phyloP scores from a whole-genome alignment of 495 filamentous ascomycete species.

The Penicillium verhagenii region DNA sequence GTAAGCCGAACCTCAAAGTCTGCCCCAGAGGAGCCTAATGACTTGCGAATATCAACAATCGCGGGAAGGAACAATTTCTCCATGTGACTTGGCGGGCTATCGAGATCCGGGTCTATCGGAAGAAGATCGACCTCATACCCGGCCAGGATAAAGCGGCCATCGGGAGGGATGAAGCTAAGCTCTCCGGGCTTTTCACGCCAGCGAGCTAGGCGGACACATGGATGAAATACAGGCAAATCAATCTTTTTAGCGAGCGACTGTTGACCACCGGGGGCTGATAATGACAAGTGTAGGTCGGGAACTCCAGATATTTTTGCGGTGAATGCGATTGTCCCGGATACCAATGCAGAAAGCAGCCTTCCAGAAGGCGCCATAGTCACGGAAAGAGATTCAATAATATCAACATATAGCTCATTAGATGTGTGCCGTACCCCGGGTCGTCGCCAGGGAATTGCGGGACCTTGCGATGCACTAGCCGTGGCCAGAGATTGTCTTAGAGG shows the following conservation, averaged over 20 bases:
- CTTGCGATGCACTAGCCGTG: conserved; percentile 37
- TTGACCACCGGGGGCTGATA: conserved; percentile 73
- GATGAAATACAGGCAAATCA: conserved; percentile 93
- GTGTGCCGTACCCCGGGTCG: conserved; percentile 91
- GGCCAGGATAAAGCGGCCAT: conserved; percentile 90
- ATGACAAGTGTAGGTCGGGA: conserved; percentile 79
- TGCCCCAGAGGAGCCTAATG: conserved; percentile 65
- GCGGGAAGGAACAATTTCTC: conserved; percentile 79
- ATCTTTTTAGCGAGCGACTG: conserved; percentile 71
- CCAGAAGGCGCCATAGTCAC: conserved; percentile 90
- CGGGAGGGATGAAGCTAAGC: conserved; percentile 91
- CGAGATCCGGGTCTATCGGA: conserved; percentile 52
- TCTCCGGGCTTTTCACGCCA: conserved; percentile 89
- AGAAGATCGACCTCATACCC: conserved; percentile 94
- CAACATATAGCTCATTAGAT: conserved; percentile 95
- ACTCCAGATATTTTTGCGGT: conserved; percentile 93
- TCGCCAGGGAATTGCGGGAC: conserved; percentile 78
- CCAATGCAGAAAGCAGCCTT: conserved; percentile 77
- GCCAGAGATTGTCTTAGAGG: conserved; percentile 48
- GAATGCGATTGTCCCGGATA: conserved; percentile 90
- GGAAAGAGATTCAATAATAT: conserved; percentile 85
- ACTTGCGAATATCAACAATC: conserved; percentile 74
- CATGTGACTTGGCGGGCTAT: conserved; percentile 48
- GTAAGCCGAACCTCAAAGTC: conserved; percentile 89
- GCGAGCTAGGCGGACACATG: conserved; percentile 79